Base-by-base conservation (phyloP, 2,329 filamentous ascomycete species). In the Didymella sp. region DNA sequence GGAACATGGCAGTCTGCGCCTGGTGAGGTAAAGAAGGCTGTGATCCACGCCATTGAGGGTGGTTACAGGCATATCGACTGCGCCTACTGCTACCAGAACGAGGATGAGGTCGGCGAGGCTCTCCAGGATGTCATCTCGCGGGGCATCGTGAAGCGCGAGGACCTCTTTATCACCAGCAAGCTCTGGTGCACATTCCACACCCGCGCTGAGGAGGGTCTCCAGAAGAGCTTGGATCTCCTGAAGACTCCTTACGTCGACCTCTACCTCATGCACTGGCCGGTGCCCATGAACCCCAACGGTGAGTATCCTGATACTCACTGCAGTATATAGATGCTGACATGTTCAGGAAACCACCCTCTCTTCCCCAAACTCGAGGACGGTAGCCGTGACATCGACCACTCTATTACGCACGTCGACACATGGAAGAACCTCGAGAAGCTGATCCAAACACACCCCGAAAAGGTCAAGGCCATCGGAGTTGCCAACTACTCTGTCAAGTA, bases 111-210 rank as follows among this genome's bases (percentile, higher is more conserved):
- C 15, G 92, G 92, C 61, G 80, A 87, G 72, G 92, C 89, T 9
- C 83, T 96, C 51, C 85, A 87, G 72, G 87, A 90, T 53, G 91
- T 89, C 27, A 86, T 94, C 69, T 81, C 80, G 24, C 79, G 85
- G 5, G 90, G 90, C 22, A 81, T 85, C 59, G 80, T 90, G 67
- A 89, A 88, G 82, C 85, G 91, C 59, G 85, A 89, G 73, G 90
- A 96, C 56, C 78, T 96, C 60, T 96, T 95, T 78, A 85, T 96
- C 57, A 90, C 91, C 51, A 91, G 88, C 69, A 96, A 96, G 83
- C 84, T 93, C 33, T 96, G 91, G 90, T 89, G 87, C 70, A 91
- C 89, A 47, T 93, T 90, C 79, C 88, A 89, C 76, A 85, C 85
- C 27, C 82, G 87, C 6, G 87, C 87, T 6, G 87, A 89, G 76